These are phyloP conservation scores for Triticum turgidum DNA, from an alignment of 176 grass and related monocot genomes.

Conservation along the genomic window DNA sequence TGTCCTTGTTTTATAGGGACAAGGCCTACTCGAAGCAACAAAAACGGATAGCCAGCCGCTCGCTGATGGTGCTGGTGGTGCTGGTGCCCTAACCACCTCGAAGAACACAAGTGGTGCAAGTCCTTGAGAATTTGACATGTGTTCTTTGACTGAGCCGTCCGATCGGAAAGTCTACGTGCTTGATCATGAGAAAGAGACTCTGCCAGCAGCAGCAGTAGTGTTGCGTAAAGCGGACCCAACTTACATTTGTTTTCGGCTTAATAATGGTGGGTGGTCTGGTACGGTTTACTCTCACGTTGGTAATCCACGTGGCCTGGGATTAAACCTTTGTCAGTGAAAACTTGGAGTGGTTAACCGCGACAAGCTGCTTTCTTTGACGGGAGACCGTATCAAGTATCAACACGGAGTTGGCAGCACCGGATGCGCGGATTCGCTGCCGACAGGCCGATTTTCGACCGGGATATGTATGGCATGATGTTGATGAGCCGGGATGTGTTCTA, in stretches of 20 bases:
- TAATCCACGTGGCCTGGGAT: neutral
- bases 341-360: neutral
- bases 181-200: neutral
- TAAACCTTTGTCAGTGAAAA: neutral
- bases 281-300: neutral
- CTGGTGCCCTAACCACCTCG: neutral
- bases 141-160: neutral
- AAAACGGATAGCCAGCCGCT: slow-evolving; percentile 4
- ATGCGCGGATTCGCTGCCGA: slow-evolving; percentile 34
- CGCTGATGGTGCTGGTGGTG: neutral
- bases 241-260: neutral
- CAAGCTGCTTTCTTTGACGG: neutral
- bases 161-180: neutral
- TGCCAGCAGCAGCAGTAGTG: neutral
- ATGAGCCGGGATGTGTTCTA: neutral
- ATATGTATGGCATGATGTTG: neutral
- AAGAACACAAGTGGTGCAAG: neutral
- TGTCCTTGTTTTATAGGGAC: slow-evolving; percentile 40
- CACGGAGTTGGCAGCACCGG: neutral
- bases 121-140: slow-evolving; percentile 2
- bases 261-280: neutral
- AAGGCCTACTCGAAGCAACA: slow-evolving; percentile 32
- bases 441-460: slow-evolving; percentile 29
- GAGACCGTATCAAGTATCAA: neutral
- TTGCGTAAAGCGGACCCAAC: neutral